Base-by-base conservation (phyloP, 331 rosid species). In the Saraca asoca region DNA sequence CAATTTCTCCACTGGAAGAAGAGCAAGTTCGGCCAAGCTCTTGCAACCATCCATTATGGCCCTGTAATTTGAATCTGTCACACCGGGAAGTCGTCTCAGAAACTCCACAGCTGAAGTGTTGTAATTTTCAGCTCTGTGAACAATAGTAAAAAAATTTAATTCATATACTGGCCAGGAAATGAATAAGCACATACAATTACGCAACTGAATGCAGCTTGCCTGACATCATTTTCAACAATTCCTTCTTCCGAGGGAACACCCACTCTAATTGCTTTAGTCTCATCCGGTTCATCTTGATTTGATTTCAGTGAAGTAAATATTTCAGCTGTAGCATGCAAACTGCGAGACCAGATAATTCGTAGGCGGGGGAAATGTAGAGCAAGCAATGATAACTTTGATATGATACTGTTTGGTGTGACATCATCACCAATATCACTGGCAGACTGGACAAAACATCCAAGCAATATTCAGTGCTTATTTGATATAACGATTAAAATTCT, bases 221-320 rank as follows among this genome's bases (percentile, higher is more conserved):
- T 85, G 66, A 81, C 95, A 13, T 93, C 95, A 61, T 81, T 75
- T 78, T 93, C 96, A 58, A 93, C 85, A 44, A 90, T 82, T 34
- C 97, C 98, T 52, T 90, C 97, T 78, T 90, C 98, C 19, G 95
- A 87, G 43, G 98, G 97, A 51, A 93, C 95, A 59, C 98, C 98
- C 56, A 93, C 98, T 80, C 96, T 86, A 49, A 82, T 80, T 55
- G 98, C 98, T 76, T 85, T 93, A 38, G 84, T 68, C 75, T 84
- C 95, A 5, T 90, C 96, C 9, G 96, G 98, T 85, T 90, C 95
- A 20, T 90, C 98, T 77, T 93, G 95, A 78, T 93, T 93, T 68
- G 97, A 90, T 78, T 90, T 89, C 43, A 93, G 87, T 10, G 88
- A 72, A 60, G 95, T 78, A 71, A 90, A 93, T 81, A 90, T 93